A percentile compares a stretch with the other conserved stretches of the same genome.
phyloP scores from a whole-genome alignment of 352 stramenopile genomes.

The Pythium dissotocum region DNA sequence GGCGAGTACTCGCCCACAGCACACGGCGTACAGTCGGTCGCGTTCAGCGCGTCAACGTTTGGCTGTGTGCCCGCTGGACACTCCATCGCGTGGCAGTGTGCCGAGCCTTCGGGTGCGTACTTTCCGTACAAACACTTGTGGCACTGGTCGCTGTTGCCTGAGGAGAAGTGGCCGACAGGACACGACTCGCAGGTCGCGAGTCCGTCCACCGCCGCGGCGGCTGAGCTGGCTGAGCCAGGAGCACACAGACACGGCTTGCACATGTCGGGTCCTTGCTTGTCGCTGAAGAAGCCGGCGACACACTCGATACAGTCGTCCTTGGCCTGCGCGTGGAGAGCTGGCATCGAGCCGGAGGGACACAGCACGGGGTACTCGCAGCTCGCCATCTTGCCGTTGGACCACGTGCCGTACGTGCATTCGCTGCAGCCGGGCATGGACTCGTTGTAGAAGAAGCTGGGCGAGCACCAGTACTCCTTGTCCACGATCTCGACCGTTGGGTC shows the following conservation, averaged over 20 bases:
- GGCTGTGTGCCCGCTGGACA: constrained; percentile 35
- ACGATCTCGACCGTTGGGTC: constrained; percentile 11
- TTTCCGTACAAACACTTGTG: constrained; percentile 38
- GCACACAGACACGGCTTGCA: constrained; percentile 38
- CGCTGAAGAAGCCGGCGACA: constrained; percentile 38
- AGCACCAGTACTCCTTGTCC: constrained; percentile 29
- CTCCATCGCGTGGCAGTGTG: constrained; percentile 33
- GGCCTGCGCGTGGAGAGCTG: constrained; percentile 31
- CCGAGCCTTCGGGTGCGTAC: constrained; percentile 25
- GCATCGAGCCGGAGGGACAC: constrained; percentile 32
- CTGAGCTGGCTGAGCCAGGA: constrained; percentile 30
- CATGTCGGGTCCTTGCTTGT: constrained; percentile 39
- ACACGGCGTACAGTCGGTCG: constrained; percentile 42
- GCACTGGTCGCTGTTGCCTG: constrained; percentile 40
- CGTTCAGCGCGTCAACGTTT: constrained; percentile 31
- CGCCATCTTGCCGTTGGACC: constrained; percentile 45
- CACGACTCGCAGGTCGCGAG: constrained; percentile 29
- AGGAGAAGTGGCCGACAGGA: constrained; percentile 29
- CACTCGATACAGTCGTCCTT: constrained; percentile 35
- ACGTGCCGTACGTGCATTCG: constrained; percentile 47
- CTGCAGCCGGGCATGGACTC: constrained; percentile 25
- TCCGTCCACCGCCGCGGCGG: constrained; percentile 10
- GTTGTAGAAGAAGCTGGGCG: constrained; percentile 43
- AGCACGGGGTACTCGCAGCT: constrained; percentile 39
- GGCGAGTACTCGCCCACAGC: constrained; percentile 36